Evolutionary conservation across 2,329 filamentous ascomycete species (phyloP).

Genomic region (Aspergillus fumigatiaffinis): DNA sequence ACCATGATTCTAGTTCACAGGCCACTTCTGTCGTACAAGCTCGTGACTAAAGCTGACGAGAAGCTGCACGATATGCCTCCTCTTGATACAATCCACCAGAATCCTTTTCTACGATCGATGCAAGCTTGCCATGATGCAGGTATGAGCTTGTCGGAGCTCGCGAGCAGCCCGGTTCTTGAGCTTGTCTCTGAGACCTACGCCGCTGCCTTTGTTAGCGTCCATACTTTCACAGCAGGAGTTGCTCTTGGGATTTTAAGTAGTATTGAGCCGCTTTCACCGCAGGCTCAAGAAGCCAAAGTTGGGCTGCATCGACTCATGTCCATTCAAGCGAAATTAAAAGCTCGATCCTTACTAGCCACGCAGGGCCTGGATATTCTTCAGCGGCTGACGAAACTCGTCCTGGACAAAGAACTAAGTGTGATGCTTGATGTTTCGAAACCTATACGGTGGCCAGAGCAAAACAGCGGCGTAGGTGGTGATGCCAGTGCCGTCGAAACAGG

Average conservation of each 20-base stretch:
- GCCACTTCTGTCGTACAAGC: constrained; percentile 21
- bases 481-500: not conserved
- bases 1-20: constrained; percentile 29
- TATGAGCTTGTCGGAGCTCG: constrained; percentile 13
- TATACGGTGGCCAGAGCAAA: not conserved
- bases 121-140: constrained; percentile 19
- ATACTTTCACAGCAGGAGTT: constrained; percentile 23
- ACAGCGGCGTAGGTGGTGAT: not conserved
- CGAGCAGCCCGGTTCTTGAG: constrained; percentile 5
- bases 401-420: constrained; percentile 21
- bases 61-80: not conserved
- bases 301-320: constrained; percentile 17
- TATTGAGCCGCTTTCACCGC: constrained; percentile 15
- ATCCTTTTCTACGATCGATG: constrained; percentile 8
- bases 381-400: constrained; percentile 11
- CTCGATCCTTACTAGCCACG: constrained; percentile 12
- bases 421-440: constrained; percentile 11
- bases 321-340: constrained; percentile 16
- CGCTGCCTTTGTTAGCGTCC: constrained; percentile 21
- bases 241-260: constrained; percentile 20
- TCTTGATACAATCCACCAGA: not conserved
- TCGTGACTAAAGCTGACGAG: not conserved
- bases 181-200: constrained; percentile 22
- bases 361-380: constrained; percentile 21
- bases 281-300: constrained; percentile 15